A percentile compares a stretch with the other conserved stretches of the same genome.
phyloP scores from a whole-genome alignment of 2,329 filamentous ascomycete genomes.

The Verticillium longisporum region DNA sequence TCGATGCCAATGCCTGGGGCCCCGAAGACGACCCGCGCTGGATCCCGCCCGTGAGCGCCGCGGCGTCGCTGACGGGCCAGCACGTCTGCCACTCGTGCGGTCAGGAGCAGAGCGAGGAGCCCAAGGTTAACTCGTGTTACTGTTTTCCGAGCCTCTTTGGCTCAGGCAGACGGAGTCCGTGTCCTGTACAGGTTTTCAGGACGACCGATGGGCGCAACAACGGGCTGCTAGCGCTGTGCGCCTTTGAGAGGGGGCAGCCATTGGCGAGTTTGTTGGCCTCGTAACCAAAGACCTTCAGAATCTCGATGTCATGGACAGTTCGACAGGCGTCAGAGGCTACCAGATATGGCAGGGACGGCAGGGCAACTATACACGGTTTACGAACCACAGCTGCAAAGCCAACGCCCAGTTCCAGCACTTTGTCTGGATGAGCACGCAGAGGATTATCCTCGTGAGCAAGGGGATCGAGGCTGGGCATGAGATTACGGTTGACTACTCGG shows the following conservation, averaged over 20 bases:
- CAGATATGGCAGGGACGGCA: constrained; percentile 51
- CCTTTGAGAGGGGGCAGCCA: constrained; percentile 42
- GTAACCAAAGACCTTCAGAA: constrained; percentile 44
- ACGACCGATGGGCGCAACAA: constrained; percentile 48
- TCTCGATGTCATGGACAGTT: constrained; percentile 48
- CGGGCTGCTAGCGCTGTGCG: constrained; percentile 36
- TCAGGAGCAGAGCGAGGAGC: constrained; percentile 42
- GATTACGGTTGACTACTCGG: constrained; percentile 52
- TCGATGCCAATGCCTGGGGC: constrained; percentile 41
- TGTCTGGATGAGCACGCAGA: constrained; percentile 47
- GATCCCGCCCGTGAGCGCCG: constrained; percentile 18
- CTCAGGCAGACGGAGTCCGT: constrained; percentile 8
- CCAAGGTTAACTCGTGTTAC: constrained; percentile 38
- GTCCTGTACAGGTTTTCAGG: constrained; percentile 44
- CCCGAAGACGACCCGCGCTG: constrained; percentile 38
- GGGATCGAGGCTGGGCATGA: constrained; percentile 45
- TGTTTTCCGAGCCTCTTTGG: constrained; percentile 49
- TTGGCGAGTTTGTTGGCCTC: constrained; percentile 49
- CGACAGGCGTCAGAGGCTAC: constrained; percentile 29
- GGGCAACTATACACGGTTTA: constrained; percentile 52
- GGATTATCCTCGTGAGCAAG: constrained; percentile 48
- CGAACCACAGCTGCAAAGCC: constrained; percentile 52
- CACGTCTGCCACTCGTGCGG: constrained; percentile 34
- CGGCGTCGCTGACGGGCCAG: constrained; percentile 15
- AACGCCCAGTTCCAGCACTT: constrained; percentile 52